These are phyloP conservation scores for Zasmidium angulare DNA, from an alignment of 2,329 filamentous ascomycete genomes.

Conservation along the genomic window DNA sequence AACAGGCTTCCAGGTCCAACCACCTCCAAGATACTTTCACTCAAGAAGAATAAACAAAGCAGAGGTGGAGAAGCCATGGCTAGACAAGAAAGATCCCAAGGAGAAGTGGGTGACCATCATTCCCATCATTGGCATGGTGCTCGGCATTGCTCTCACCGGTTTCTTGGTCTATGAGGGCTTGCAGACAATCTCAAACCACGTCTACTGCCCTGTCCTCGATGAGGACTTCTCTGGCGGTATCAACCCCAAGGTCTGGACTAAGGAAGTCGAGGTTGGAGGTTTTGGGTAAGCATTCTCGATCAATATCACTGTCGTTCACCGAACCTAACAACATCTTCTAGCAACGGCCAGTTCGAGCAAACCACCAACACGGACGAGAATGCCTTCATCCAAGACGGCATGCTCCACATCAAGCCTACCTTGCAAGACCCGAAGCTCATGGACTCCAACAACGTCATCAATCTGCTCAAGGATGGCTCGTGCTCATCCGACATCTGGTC, in stretches of 20 bases:
- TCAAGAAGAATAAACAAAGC: constrained; percentile 71
- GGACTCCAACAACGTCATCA: constrained; percentile 64
- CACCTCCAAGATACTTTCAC: constrained; percentile 61
- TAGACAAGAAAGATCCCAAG: constrained; percentile 68
- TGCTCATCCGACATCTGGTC: constrained; percentile 63
- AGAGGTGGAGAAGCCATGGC: constrained; percentile 75
- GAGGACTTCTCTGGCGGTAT: constrained; percentile 62
- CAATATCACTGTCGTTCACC: background rate
- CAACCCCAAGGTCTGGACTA: constrained; percentile 65
- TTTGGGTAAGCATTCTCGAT: constrained; percentile 62
- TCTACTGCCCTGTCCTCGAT: constrained; percentile 67
- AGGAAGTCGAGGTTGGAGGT: constrained; percentile 72
- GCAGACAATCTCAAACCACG: constrained; percentile 68
- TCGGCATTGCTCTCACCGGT: constrained; percentile 67
- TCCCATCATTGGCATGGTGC: constrained; percentile 67
- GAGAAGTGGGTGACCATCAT: constrained; percentile 87
- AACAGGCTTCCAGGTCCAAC: constrained; percentile 36
- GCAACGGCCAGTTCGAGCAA: constrained; percentile 79
- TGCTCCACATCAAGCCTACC: constrained; percentile 74
- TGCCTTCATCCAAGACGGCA: constrained; percentile 67
- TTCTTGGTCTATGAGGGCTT: constrained; percentile 76
- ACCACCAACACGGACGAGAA: constrained; percentile 74
- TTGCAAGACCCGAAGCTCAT: constrained; percentile 69
- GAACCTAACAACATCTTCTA: constrained; percentile 29
- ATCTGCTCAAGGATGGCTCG: constrained; percentile 64